Base-by-base conservation (phyloP, 345 rosid genomes). In the Corchorus olitorius region DNA sequence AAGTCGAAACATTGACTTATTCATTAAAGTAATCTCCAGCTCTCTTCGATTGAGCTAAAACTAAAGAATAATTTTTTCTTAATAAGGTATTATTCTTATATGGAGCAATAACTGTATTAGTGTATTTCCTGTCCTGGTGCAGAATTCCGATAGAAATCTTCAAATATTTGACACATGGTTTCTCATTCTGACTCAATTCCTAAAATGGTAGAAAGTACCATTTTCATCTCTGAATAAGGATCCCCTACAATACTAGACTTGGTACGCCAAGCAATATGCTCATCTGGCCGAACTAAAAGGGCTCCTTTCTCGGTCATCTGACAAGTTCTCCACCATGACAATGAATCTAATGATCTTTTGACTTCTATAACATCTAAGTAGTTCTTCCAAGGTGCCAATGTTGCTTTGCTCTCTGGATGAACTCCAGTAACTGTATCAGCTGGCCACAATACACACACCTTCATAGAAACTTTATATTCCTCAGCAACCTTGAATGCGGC, bases 291-390 rank as follows among this genome's bases (percentile, higher is more conserved):
- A 62, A 90, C 94, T 70, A 92, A 82, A 72, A 95, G 84, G 22
- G 88, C 89, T 68, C 98, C 98, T 65, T 75, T 84, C 35, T 87
- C 80, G 5, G 91, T 84, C 93, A 95, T 89, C 77, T 80, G 80
- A 77, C 94, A 93, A 50, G 89, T 81, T 67, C 79, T 87, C 98
- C 99, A 93, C 97, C 97, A 93, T 15, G 89, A 91, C 16, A 78
- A 72, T 19, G 84, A 79, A 79, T 82, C 62, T 15, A 81, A n/a
- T 11, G 84, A 64, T 61, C 68, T 84, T 65, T 79, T 77, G 59
- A 83, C 88, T 81, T 91, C 93, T 77, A 83, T 76, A 60, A 90
- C 89, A 53, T 94, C 96, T 22, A 86, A 61, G 77, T 54, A 86
- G 79, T 85, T 91, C 66, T 84, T 76, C 88, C 93, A 86, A 17